Base-by-base conservation (phyloP, 495 filamentous ascomycete genomes). In the Apiosordaria backusii region DNA sequence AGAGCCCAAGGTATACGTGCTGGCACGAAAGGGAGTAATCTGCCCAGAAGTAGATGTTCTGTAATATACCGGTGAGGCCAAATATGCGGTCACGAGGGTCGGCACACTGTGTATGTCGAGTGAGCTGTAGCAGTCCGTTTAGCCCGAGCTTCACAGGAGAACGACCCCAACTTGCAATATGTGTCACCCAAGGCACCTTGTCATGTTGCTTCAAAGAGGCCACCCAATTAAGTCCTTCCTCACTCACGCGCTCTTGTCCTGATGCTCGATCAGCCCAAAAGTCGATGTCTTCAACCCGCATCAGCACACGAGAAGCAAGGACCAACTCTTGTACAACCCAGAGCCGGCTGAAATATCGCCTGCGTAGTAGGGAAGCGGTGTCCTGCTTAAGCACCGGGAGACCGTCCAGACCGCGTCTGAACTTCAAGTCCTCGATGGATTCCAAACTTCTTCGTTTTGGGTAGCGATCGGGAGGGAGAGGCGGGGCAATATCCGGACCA, bases 291-390 rank as follows among this genome's bases (percentile, higher is more conserved):
- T 67, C 70, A 13, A 74, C 61, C n/a, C 65, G 62, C 21, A 76
- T 69, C 13, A 72, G 52, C 16, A 65, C 65, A 50, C 40, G 64
- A 5, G 35, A 58, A 0, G 74, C 65, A 6, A 71, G 35, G 18
- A 74, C 57, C 27, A 74, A 59, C 57, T 76, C 74, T 45, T 76
- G 72, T 6, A 76, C 67, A 7, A 76, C 69, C 72, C 74, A 76
- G 4, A 76, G 57, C 16, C 72, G 55, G 19, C 57, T 71, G 60
- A 76, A 76, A 60, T 74, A 76, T 24, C 63, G 65, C 15, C 65
- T 63, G 16, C 29, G 9, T 13, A 74, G 60, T 45, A 76, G 7
- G 52, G 4, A 22, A 5, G 1, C 4, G 61, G 26, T 19, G 50
- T 21, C 13, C 69, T n/a, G 35, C 23, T 50, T 29, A 9, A 29